Conservation (phyloP, 306 rosid genomes). For the Cicer yamashitae region DNA sequence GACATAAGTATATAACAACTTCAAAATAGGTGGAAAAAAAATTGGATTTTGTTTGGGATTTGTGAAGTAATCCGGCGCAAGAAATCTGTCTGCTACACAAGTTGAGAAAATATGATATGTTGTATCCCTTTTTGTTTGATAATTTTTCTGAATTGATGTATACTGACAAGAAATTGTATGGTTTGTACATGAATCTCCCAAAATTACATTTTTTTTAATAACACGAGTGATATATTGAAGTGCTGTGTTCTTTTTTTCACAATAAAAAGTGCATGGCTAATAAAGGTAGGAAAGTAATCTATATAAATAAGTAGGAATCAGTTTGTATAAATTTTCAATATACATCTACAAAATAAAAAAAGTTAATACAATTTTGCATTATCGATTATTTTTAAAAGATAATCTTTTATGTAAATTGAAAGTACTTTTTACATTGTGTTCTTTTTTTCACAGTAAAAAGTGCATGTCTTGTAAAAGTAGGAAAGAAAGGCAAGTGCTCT, state of each 20-base stretch:
- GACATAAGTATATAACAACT: constrained; percentile 41
- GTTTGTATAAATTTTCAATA: background rate
- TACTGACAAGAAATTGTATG: constrained; percentile 13
- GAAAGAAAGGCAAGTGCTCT: no score
- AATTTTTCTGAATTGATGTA: constrained; percentile 32
- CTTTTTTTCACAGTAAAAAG: background rate
- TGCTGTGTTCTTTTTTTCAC: constrained; percentile 5
- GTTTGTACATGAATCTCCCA: constrained; percentile 21
- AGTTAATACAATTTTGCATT: no score
- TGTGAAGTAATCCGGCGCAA: constrained; percentile 33
- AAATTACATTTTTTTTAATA: constrained; percentile 9
- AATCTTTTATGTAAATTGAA: no score
- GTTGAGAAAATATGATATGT: constrained; percentile 41
- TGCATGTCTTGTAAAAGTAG: background rate
- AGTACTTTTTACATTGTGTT: background rate
- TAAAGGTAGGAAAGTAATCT: no score
- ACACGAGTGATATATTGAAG: constrained; percentile 9
- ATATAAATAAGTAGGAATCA: background rate
- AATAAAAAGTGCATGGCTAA: background rate
- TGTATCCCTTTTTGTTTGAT: constrained; percentile 32
- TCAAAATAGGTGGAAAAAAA: constrained; percentile 22
- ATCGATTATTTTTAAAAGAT: no score
- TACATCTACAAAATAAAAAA: no score
- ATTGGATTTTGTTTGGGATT: constrained; percentile 30
- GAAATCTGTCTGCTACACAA: constrained; percentile 34